These are phyloP conservation scores for Metarhizium rileyi DNA, from an alignment of 2,329 filamentous ascomycete genomes.

Conservation along the genomic window DNA sequence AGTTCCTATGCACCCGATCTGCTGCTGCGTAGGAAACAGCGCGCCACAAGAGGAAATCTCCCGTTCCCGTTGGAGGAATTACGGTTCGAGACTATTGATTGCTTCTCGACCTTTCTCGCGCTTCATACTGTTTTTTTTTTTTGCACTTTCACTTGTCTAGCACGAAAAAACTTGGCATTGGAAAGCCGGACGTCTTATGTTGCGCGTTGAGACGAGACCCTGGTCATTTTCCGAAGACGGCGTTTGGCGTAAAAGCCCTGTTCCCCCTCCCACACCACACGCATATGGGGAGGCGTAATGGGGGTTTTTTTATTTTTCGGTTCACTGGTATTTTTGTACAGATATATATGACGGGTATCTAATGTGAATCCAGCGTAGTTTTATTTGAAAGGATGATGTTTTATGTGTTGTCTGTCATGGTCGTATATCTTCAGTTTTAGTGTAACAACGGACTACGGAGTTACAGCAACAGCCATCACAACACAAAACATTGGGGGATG, in stretches of 20 bases:
- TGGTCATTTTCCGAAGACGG: background rate
- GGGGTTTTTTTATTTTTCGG: too few relatives aligned
- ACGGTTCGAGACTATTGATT: background rate
- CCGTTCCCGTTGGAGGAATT: background rate
- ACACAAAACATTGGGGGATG: too few relatives aligned
- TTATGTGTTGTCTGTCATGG: background rate
- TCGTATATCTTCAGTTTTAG: background rate
- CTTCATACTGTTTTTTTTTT: background rate
- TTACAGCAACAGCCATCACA: too few relatives aligned
- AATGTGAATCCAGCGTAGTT: conserved; percentile 2
- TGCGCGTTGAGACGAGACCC: background rate
- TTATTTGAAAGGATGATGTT: background rate
- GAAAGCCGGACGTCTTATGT: background rate
- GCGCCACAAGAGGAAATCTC: background rate
- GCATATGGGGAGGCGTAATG: too few relatives aligned
- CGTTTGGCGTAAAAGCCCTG: background rate
- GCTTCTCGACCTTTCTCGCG: background rate
- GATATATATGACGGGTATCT: background rate
- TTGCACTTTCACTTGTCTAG: background rate
- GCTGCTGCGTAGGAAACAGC: background rate
- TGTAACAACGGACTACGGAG: too few relatives aligned
- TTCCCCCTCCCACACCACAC: background rate
- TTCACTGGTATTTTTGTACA: conserved; percentile 5
- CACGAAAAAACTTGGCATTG: background rate
- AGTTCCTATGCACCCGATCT: background rate